Percentiles rank a stretch among this genome's conserved stretches.
Conservation (phyloP, 768 basidiomycete genomes). For the Mycena belliarum region DNA sequence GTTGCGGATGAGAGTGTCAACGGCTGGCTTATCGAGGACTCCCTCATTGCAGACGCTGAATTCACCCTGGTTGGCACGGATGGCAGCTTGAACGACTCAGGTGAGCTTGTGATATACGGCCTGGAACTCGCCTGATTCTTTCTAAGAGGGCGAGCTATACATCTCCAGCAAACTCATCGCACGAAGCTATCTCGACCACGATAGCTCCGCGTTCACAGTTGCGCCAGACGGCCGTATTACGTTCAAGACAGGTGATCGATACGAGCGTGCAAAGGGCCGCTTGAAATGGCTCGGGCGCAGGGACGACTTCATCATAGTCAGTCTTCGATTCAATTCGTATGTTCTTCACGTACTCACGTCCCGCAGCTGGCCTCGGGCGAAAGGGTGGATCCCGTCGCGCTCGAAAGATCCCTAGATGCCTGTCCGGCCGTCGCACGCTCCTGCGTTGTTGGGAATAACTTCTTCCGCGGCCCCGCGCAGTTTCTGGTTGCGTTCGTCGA, state of each 20-base stretch:
- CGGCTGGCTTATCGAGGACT: slow-evolving; percentile 28
- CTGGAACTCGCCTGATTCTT: background rate
- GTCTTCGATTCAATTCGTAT: background rate
- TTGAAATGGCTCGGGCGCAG: slow-evolving; percentile 36
- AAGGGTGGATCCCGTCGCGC: slow-evolving; percentile 33
- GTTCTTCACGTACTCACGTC: background rate
- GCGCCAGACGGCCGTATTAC: slow-evolving; percentile 29
- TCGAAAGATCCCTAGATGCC: slow-evolving; percentile 30
- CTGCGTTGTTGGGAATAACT: slow-evolving; percentile 37
- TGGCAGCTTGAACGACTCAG: slow-evolving; percentile 22
- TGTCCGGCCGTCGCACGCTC: slow-evolving; percentile 28
- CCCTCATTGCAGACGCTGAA: slow-evolving; percentile 27
- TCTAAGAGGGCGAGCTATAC: slow-evolving; percentile 31
- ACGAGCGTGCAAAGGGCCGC: slow-evolving; percentile 24
- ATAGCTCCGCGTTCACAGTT: slow-evolving; percentile 28
- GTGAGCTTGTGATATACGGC: slow-evolving; percentile 14
- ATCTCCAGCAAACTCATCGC: slow-evolving; percentile 30
- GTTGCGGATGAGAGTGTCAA: slow-evolving; percentile 20
- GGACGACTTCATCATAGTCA: slow-evolving; percentile 35
- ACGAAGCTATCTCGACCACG: slow-evolving; percentile 31
- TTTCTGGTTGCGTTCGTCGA: slow-evolving; percentile 35
- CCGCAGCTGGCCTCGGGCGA: slow-evolving; percentile 35
- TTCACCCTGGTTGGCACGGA: slow-evolving; percentile 29
- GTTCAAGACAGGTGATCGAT: slow-evolving; percentile 36
- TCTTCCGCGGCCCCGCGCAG: slow-evolving; percentile 30